Conservation (phyloP, 179 eudicot genomes). For the Camellia oleifera region DNA sequence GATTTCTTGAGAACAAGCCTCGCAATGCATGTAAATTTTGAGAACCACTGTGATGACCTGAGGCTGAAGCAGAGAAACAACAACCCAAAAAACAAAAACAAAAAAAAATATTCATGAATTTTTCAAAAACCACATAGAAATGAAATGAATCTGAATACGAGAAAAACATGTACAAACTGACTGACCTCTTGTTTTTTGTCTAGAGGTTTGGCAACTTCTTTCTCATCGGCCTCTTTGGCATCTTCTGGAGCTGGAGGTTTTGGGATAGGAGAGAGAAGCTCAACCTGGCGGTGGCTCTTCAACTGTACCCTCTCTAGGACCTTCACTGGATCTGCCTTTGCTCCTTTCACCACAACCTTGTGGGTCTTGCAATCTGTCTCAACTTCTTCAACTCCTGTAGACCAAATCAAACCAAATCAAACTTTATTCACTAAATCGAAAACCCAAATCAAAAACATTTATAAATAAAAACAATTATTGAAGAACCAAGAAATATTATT, state of each 20-base stretch:
- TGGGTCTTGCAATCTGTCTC: conserved; percentile 69
- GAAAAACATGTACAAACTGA: background rate
- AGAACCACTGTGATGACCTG: conserved; percentile 68
- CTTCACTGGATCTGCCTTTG: conserved; percentile 81
- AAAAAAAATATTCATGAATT: background rate
- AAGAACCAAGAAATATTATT: background rate
- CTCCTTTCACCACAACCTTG: conserved; percentile 82
- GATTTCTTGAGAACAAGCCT: conserved; percentile 84
- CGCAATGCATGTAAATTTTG: conserved; percentile 87
- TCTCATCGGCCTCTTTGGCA: conserved; percentile 37
- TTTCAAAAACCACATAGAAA: background rate
- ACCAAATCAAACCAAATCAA: background rate
- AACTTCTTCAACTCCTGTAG: conserved; percentile 71
- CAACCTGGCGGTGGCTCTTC: conserved; percentile 87
- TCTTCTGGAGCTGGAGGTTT: conserved; percentile 23
- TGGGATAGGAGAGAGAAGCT: conserved; percentile 69
- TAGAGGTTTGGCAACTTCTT: conserved; percentile 44
- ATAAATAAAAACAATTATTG: no score
- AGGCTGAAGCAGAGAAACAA: conserved; percentile 36
- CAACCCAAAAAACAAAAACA: background rate
- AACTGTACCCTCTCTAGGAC: conserved; percentile 62
- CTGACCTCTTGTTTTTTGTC: conserved; percentile 70
- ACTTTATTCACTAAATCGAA: background rate
- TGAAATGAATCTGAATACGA: background rate
- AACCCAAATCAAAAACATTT: background rate